Conservation (phyloP, 2,329 filamentous ascomycete species). For the Coleophoma crateriformis region DNA sequence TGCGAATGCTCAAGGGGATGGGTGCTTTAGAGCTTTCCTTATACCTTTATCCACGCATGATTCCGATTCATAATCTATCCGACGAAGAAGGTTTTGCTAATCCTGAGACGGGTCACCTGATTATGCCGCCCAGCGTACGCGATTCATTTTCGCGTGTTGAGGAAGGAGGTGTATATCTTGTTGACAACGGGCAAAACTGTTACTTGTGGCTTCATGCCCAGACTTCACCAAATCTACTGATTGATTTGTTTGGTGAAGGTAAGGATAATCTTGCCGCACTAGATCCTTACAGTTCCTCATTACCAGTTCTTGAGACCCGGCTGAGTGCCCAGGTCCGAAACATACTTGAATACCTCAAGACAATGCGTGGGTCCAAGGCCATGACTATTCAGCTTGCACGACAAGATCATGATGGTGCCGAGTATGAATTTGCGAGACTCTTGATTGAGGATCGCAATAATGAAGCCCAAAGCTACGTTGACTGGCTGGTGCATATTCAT, state of each 20-base stretch:
- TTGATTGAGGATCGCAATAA: slow-evolving; percentile 94
- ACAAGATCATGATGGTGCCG: slow-evolving; percentile 88
- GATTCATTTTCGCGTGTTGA: slow-evolving; percentile 85
- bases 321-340: slow-evolving; percentile 94
- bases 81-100: slow-evolving; percentile 91
- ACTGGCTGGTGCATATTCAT: slow-evolving; percentile 96
- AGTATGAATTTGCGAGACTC: slow-evolving; percentile 91
- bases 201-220: slow-evolving; percentile 90
- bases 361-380: slow-evolving; percentile 78
- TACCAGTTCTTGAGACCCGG: slow-evolving; percentile 85
- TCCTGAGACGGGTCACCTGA: slow-evolving; percentile 74
- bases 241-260: slow-evolving; percentile 82
- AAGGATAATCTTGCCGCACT: slow-evolving; percentile 66
- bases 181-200: slow-evolving; percentile 91
- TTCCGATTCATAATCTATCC: slow-evolving; percentile 83
- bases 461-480: slow-evolving; percentile 95
- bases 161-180: slow-evolving; percentile 86
- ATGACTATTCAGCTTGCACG: slow-evolving; percentile 84
- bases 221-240: slow-evolving; percentile 85
- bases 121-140: slow-evolving; percentile 74
- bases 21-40: slow-evolving; percentile 79
- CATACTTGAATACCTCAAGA: slow-evolving; percentile 79
- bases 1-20: slow-evolving; percentile 85
- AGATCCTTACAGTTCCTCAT: slow-evolving; percentile 71
- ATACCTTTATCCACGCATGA: slow-evolving; percentile 92